Conservation (phyloP, 2,329 filamentous ascomycete genomes). For the Penicillium sclerotiorum region DNA sequence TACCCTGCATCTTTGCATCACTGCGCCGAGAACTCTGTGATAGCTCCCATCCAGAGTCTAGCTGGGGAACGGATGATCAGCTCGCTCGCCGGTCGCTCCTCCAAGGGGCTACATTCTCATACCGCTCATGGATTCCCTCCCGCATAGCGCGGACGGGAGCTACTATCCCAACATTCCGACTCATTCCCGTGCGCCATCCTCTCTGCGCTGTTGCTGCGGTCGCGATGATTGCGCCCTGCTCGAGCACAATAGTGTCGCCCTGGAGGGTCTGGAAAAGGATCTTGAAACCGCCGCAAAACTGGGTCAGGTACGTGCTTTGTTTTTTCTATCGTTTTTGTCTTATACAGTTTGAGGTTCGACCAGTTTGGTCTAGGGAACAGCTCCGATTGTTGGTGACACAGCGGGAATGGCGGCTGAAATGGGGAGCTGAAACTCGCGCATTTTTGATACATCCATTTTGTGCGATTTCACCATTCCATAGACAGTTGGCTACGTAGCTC, state of each 20-base stretch:
- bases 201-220: slow-evolving; percentile 77
- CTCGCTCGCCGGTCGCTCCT: slow-evolving; percentile 22
- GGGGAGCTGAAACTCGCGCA: slow-evolving; percentile 20
- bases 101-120: slow-evolving; percentile 34
- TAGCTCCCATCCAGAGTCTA: slow-evolving; percentile 9
- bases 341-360: background rate
- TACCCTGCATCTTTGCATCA: slow-evolving; percentile 5
- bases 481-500: slow-evolving; percentile 8
- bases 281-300: slow-evolving; percentile 82
- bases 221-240: slow-evolving; percentile 76
- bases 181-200: slow-evolving; percentile 28
- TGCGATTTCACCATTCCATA: slow-evolving; percentile 18
- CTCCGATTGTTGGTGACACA: slow-evolving; percentile 4
- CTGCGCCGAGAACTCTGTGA: slow-evolving; percentile 3
- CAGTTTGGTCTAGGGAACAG: too few relatives aligned
- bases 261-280: slow-evolving; percentile 83
- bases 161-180: slow-evolving; percentile 35
- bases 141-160: slow-evolving; percentile 26
- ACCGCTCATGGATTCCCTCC: slow-evolving; percentile 30
- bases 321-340: slow-evolving; percentile 5
- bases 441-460: slow-evolving; percentile 22
- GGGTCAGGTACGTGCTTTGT: slow-evolving; percentile 75
- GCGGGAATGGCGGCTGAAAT: slow-evolving; percentile 1
- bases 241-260: slow-evolving; percentile 74
- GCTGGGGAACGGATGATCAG: slow-evolving; percentile 20